These are phyloP conservation scores for Parmelia sp. DNA, from an alignment of 495 filamentous ascomycete genomes.

Conservation along the genomic window DNA sequence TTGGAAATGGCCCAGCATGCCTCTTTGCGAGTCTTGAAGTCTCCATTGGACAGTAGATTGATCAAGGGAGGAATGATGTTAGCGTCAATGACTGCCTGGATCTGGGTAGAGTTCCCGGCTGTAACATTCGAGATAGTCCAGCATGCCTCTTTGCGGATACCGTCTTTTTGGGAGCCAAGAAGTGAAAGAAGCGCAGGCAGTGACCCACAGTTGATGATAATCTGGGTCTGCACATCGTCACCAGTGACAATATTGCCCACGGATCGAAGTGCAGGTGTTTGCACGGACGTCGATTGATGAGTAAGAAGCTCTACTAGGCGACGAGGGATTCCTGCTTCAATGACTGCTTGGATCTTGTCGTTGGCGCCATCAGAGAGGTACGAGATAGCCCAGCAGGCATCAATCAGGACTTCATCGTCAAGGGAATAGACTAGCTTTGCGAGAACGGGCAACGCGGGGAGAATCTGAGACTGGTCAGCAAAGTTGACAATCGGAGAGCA, in stretches of 20 bases:
- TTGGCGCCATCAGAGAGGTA: constrained; percentile 99
- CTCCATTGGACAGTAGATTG: constrained; percentile 89
- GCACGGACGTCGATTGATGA: constrained; percentile 98
- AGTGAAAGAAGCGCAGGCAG: constrained; percentile 87
- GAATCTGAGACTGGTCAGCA: constrained; percentile 56
- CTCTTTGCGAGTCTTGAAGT: constrained; percentile 99
- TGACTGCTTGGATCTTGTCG: constrained; percentile 99
- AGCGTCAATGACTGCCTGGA: constrained; percentile 93
- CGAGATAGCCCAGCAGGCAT: constrained; percentile 99
- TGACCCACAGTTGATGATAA: constrained; percentile 97
- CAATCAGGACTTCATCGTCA: constrained; percentile 97
- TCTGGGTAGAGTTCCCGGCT: constrained; percentile 95
- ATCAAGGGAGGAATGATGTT: constrained; percentile 95
- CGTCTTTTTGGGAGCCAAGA: constrained; percentile 93
- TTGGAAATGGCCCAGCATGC: constrained; percentile 99
- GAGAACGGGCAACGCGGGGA: constrained; percentile 92
- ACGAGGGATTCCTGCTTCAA: constrained; percentile 95
- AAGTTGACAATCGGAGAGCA: constrained; percentile 7
- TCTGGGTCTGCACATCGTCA: constrained; percentile 97
- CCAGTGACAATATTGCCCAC: constrained; percentile 99
- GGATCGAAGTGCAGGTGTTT: constrained; percentile 93
- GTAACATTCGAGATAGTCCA: constrained; percentile 99
- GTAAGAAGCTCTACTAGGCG: constrained; percentile 95
- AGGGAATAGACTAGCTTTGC: constrained; percentile 97
- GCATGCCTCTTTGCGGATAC: constrained; percentile 98